Conservation (phyloP, 208 protist genomes). For the Leishmania amazonensis region DNA sequence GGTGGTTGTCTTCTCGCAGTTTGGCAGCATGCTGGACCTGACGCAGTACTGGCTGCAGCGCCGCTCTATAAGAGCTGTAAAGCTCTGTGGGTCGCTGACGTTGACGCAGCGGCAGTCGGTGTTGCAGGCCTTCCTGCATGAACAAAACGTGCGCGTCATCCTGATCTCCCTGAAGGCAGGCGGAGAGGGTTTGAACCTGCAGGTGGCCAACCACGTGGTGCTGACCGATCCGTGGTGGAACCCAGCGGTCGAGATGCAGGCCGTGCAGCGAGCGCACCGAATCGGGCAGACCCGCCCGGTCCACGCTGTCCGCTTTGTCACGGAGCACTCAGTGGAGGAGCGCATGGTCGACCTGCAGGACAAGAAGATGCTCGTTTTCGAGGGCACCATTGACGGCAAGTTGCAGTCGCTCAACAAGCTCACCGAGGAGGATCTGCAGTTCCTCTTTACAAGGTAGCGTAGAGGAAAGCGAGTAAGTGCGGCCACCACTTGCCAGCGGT, state of each 20-base stretch:
- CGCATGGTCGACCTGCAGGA: conserved; percentile 93
- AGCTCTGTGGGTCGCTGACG: conserved; percentile 92
- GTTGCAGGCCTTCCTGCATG: conserved; percentile 82
- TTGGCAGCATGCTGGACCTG: conserved; percentile 97
- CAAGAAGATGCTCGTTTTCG: conserved; percentile 95
- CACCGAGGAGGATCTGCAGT: conserved; percentile 86
- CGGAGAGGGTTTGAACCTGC: conserved; percentile 98
- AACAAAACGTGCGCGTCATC: conserved; percentile 93
- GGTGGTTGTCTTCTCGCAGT: conserved; percentile 96
- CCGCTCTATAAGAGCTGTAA: conserved; percentile 77
- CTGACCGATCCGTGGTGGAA: conserved; percentile 99
- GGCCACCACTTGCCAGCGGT: not conserved
- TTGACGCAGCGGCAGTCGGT: conserved; percentile 82
- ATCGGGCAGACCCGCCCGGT: conserved; percentile 98
- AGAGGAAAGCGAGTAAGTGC: not conserved
- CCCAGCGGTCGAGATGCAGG: conserved; percentile 98
- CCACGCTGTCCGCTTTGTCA: conserved; percentile 96
- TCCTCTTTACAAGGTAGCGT: conserved; percentile 83
- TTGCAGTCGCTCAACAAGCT: conserved; percentile 80
- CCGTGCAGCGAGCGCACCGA: conserved; percentile 97
- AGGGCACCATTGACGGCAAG: conserved; percentile 93
- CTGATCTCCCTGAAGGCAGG: conserved; percentile 98
- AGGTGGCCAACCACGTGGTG: conserved; percentile 98
- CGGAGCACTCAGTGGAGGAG: conserved; percentile 90
- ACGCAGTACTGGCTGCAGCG: conserved; percentile 87